These are phyloP conservation scores for Nidula microcarpa DNA, from an alignment of 768 basidiomycete species.

Conservation along the genomic window DNA sequence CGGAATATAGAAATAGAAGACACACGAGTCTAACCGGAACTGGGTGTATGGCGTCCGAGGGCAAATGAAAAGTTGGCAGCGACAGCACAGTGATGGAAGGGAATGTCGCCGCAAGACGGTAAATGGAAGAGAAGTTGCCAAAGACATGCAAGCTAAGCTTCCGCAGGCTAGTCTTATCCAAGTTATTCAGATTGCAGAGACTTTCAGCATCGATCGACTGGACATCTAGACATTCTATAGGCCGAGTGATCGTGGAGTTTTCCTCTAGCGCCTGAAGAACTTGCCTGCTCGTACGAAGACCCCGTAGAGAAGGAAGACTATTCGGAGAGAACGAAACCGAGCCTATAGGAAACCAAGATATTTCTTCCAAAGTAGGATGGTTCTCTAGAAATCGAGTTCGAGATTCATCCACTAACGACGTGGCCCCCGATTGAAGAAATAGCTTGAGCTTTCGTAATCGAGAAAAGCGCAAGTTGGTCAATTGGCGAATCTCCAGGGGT, in stretches of 20 bases:
- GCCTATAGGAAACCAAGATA: conserved; percentile 41
- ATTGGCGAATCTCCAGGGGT: conserved; percentile 39
- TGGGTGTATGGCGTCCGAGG: conserved; percentile 15
- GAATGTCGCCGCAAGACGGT: conserved; percentile 30
- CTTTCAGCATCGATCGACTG: conserved; percentile 21
- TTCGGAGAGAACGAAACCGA: conserved; percentile 26
- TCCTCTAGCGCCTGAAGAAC: conserved; percentile 26
- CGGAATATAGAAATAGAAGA: conserved; percentile 2
- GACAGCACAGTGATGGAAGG: conserved; percentile 36
- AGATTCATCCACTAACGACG: conserved; percentile 26
- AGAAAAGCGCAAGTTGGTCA: conserved; percentile 34
- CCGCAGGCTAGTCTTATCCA: conserved; percentile 24
- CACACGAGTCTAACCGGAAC: conserved; percentile 21
- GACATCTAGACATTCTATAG: conserved; percentile 33
- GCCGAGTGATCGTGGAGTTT: conserved; percentile 15
- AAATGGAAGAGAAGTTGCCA: conserved; percentile 21
- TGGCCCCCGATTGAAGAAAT: conserved; percentile 35
- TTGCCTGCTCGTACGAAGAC: conserved; percentile 28
- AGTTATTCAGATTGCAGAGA: conserved; percentile 21
- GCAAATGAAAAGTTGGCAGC: conserved; percentile 24
- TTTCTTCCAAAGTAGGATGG: conserved; percentile 43
- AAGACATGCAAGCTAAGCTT: conserved; percentile 28
- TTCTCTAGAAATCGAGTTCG: conserved; percentile 36
- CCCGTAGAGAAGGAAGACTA: conserved; percentile 36
- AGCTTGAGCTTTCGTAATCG: conserved; percentile 37